Evolutionary conservation across 2,329 filamentous ascomycete species (phyloP), one percentile per base, ranked within the genome.

Genomic region (Blastomyces silverae): DNA sequence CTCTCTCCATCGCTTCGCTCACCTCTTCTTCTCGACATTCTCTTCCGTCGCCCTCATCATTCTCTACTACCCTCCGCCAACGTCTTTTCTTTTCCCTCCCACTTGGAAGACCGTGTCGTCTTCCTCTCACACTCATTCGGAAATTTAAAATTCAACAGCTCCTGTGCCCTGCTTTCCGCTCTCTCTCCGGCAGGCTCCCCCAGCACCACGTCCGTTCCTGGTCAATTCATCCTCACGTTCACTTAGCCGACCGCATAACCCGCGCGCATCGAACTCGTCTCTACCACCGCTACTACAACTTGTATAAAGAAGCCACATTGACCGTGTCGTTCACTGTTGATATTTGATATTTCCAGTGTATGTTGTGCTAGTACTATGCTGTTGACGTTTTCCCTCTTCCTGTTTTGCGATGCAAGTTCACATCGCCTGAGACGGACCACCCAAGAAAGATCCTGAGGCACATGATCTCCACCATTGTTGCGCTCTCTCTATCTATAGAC

Each of bases 91-190:
- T 50, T 76, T 73, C 72, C 70, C 70, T 76, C 75, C 73, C 73
- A 78, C 76, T 75, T 71, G 76, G 77, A 73, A 68, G 75, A 73
- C 71, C 71, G 66, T 67, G 69, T 67, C n/a, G 74, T 77, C 75
- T 77, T 68, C 66, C 74, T 72, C 70, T 67, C 70, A 78, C 77
- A 65, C 71, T 78, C 77, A 66, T 78, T 78, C 74, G 67, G 73
- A 73, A 73, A 74, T 71, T 67, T 68, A 67, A 20, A n/a, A n/a
- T 28, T 28, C 50, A 52, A 52, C 50, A 52, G 22, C 50, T 17
- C 7, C 8, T n/a, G 31, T 31, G 20, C 42, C 25, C 25, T 50
- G 28, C 20, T 37, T 17, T 20, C 44, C 58, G 37, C 50, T 34
- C 34, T 55, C 48, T 55, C 42, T 31, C 20, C 44, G 37, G n/a